Evolutionary conservation across 202 grass and related monocot genomes (phyloP).

Genomic region (Alloteropsis angusta): DNA sequence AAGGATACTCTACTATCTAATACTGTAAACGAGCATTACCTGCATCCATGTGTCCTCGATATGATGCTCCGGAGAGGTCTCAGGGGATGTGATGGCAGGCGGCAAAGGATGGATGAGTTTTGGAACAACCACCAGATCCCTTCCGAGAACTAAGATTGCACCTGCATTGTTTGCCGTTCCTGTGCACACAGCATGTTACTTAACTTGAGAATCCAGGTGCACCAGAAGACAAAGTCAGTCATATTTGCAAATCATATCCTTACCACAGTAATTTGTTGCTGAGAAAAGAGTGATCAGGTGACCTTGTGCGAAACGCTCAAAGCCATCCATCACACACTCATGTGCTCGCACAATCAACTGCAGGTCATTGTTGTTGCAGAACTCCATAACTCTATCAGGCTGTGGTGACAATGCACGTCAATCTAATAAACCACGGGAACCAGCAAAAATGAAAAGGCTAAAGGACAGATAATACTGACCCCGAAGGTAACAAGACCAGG

Average conservation of each 20-base stretch:
- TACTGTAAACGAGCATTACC: constrained; percentile 30
- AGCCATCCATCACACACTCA: constrained; percentile 99
- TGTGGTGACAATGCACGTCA: constrained; percentile 25
- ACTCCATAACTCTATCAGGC: constrained; percentile 99
- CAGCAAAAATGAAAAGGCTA: background rate
- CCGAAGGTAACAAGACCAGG: constrained; percentile 91
- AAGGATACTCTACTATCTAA: background rate
- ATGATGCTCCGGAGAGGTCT: constrained; percentile 63
- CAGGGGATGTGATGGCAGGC: constrained; percentile 70
- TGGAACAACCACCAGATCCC: constrained; percentile 92
- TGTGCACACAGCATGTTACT: constrained; percentile 23
- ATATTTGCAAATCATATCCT: background rate
- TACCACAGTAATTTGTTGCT: constrained; percentile 97
- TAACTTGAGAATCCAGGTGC: background rate
- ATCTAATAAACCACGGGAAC: background rate
- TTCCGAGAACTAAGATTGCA: constrained; percentile 92
- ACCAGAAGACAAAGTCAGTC: background rate
- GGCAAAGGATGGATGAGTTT: constrained; percentile 99
- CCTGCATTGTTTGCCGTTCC: constrained; percentile 97
- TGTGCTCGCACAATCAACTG: constrained; percentile 96
- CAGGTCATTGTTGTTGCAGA: constrained; percentile 96
- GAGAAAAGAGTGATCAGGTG: constrained; percentile 99
- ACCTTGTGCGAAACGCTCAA: constrained; percentile 97
- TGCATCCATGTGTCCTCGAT: constrained; percentile 98
- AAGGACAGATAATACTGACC: constrained; percentile 33